These are phyloP conservation scores for Naganishia vishniacii DNA, from an alignment of 768 basidiomycete genomes.

Conservation along the genomic window DNA sequence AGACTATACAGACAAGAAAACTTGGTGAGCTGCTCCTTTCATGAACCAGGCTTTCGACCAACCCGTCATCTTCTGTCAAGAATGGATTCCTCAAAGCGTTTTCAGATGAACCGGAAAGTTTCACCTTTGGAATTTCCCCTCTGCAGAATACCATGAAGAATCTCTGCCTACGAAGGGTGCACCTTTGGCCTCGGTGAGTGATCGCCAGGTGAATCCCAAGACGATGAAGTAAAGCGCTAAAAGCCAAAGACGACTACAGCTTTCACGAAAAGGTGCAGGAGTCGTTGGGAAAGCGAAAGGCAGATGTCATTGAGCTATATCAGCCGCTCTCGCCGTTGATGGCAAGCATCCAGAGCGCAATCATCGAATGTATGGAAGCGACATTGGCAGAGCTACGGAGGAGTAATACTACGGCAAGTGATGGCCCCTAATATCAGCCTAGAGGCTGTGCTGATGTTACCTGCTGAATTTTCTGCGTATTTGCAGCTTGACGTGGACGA, in stretches of 20 bases:
- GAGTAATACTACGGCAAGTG: conserved; percentile 65
- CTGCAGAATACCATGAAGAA: conserved; percentile 88
- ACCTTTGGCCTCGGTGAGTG: conserved; percentile 79
- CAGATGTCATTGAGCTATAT: conserved; percentile 86
- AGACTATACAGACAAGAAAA: conserved; percentile 86
- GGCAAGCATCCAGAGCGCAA: conserved; percentile 84
- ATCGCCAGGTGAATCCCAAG: not conserved
- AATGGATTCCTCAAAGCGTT: conserved; percentile 93
- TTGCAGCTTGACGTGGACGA: conserved; percentile 91
- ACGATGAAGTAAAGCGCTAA: not conserved
- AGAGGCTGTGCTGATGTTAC: too few relatives aligned
- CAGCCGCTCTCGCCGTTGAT: conserved; percentile 78
- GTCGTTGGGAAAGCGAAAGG: conserved; percentile 71
- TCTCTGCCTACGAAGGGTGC: conserved; percentile 77
- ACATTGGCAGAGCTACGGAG: conserved; percentile 85
- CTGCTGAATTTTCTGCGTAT: too few relatives aligned
- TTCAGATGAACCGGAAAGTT: conserved; percentile 91
- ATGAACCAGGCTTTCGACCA: not conserved
- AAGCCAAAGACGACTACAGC: conserved; percentile 50
- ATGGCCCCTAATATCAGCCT: not conserved
- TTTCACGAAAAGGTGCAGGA: conserved; percentile 85
- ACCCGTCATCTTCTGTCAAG: conserved; percentile 29
- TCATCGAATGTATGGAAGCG: conserved; percentile 87
- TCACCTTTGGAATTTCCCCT: conserved; percentile 85
- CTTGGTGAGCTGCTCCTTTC: conserved; percentile 49